phyloP scores from a whole-genome alignment of 1,284 basidiomycete genomes.

The Microbotryum intermedium region DNA sequence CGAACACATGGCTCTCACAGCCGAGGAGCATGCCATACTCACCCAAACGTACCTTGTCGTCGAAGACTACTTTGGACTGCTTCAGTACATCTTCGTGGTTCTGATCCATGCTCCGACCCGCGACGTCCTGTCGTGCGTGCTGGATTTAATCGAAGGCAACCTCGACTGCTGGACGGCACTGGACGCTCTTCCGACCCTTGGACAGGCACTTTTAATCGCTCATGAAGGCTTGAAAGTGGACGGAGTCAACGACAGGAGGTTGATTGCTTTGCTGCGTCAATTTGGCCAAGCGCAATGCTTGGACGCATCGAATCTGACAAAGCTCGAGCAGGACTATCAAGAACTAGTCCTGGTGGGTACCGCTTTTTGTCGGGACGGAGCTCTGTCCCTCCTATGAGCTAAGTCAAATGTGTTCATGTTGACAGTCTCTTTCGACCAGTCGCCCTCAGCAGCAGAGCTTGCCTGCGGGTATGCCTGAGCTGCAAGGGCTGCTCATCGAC shows the following conservation, averaged over 20 bases:
- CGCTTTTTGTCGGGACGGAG: background rate
- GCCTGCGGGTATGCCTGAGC: constrained; percentile 10
- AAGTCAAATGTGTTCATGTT: background rate
- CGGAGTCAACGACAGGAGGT: background rate
- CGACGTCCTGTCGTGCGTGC: constrained; percentile 2
- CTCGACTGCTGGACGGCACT: constrained; percentile 18
- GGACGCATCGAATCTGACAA: background rate
- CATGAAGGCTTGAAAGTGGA: constrained; percentile 1
- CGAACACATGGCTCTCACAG: background rate
- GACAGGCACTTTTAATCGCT: background rate
- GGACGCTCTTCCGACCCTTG: constrained; percentile 9
- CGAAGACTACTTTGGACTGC: constrained; percentile 11
- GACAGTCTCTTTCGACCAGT: background rate
- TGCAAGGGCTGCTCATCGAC: constrained; percentile 23
- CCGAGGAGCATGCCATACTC: constrained; percentile 6
- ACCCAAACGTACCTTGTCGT: background rate
- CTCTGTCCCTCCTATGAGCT: background rate
- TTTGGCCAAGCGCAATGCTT: constrained; percentile 4
- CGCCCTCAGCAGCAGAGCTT: constrained; percentile 1
- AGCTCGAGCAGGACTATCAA: constrained; percentile 6
- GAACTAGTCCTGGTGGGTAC: background rate
- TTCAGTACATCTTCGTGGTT: constrained; percentile 17
- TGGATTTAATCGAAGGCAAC: constrained; percentile 10
- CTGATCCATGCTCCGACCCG: background rate
- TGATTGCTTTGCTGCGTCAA: constrained; percentile 5